Percentiles rank a stretch among this genome's conserved stretches.
phyloP scores from a whole-genome alignment of 306 rosid species.

The Macrotyloma uniflorum region DNA sequence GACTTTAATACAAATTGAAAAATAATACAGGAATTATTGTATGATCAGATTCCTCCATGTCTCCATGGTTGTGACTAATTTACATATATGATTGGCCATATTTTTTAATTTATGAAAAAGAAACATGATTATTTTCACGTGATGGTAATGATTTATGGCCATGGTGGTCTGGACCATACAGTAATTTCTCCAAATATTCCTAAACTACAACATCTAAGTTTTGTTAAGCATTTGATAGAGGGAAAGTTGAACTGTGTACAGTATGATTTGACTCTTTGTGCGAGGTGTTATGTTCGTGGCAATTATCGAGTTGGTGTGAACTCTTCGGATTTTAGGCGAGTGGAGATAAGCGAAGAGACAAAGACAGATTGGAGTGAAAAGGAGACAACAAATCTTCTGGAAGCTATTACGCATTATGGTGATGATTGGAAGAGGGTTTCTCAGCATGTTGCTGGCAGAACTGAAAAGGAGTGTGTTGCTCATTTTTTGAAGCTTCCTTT shows the following conservation, averaged over 20 bases:
- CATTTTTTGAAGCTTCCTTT: slow-evolving; percentile 84
- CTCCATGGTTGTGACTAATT: not conserved
- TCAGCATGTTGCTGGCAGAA: slow-evolving; percentile 84
- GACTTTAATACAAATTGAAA: not conserved
- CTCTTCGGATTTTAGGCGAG: slow-evolving; percentile 87
- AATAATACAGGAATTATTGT: not conserved
- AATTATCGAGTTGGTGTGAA: slow-evolving; percentile 81
- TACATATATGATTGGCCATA: not conserved
- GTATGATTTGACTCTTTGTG: slow-evolving; percentile 90
- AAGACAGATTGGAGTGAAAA: slow-evolving; percentile 79
- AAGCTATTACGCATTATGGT: slow-evolving; percentile 75
- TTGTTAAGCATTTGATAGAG: not conserved
- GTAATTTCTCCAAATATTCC: not conserved
- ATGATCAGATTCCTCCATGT: not conserved
- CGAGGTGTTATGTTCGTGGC: slow-evolving; percentile 95
- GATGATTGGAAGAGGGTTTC: slow-evolving; percentile 94
- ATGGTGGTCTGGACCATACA: not conserved
- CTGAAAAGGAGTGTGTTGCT: slow-evolving; percentile 89
- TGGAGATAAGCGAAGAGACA: slow-evolving; percentile 80
- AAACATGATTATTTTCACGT: not conserved
- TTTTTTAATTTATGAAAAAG: not conserved
- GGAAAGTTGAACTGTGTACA: slow-evolving; percentile 19
- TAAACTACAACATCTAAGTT: not conserved
- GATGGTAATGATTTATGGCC: not conserved
- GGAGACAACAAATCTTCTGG: slow-evolving; percentile 83